Base-by-base conservation (phyloP, 352 stramenopile species). In the Elongisporangium anandrum region DNA sequence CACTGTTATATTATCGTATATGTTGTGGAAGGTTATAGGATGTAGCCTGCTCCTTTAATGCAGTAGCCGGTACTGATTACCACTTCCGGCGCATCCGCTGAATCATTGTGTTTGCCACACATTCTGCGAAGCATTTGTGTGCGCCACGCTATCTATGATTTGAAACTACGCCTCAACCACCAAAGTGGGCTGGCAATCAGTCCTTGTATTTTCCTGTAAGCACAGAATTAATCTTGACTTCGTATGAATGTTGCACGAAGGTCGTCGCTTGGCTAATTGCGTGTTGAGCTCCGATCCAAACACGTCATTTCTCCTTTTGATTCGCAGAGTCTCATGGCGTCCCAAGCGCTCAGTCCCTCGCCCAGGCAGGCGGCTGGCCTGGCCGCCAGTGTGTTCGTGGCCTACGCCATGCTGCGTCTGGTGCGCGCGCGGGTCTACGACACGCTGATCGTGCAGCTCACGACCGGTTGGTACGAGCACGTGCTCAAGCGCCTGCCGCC, bases 371-470 rank as follows among this genome's bases (percentile, higher is more conserved):
- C 34, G 10, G 34, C 34, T 2, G 34, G 34, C 12, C 34, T 45
- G 34, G 34, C 34, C 17, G 34, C 34, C 13, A 64, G 57, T 1
- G 64, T 64, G 3, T 34, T 79, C 29, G 66, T 80, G 61, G 51
- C 91, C 12, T 85, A 89, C 50, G 72, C 60, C 0, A 61, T 72
- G 12, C 41, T 91, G 69, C 81, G 85, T 4, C 22, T 85, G 52
- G 59, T 86, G 24, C 78, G 85, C 8, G 88, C 85, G 47, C 73
- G 77, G 15, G 76, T 98, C 26, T 98, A 98, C 69, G 89, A 98
- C 67, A 64, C 71, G 19, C 60, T 96, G 17, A 97, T 98, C 61
- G 75, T 96, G 38, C 65, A 77, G 9, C 79, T 98, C 60, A 97
- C 92, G 20, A 88, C 81, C 3, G 82, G 77, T n/a, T 97, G 89